Conservation (phyloP, 23 red algal species). For the Gracilaria domingensis region DNA sequence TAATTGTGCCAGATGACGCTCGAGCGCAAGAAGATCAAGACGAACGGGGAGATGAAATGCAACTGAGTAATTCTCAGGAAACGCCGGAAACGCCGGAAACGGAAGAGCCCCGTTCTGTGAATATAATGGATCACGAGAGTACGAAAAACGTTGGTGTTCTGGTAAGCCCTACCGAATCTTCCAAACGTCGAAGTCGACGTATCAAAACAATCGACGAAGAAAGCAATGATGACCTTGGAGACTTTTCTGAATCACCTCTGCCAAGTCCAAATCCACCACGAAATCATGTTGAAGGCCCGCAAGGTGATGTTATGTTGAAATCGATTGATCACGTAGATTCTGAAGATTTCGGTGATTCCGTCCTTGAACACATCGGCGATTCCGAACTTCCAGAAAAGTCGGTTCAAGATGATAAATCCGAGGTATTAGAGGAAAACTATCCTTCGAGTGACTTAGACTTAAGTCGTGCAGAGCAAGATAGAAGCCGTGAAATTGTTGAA, state of each 20-base stretch:
- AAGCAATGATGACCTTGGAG: background rate
- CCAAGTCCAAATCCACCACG: conserved; percentile 4
- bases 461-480: background rate
- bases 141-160: background rate
- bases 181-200: background rate
- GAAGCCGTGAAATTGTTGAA: background rate
- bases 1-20: background rate
- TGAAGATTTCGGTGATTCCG: background rate
- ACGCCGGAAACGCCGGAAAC: no score
- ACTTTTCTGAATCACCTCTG: conserved; percentile 26
- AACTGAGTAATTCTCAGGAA: background rate
- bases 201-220: background rate
- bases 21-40: background rate
- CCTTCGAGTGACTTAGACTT: background rate
- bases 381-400: background rate
- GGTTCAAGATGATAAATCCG: background rate
- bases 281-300: background rate
- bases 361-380: background rate
- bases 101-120: no score
- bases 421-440: background rate
- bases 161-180: background rate
- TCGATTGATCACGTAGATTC: background rate
- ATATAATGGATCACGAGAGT: background rate
- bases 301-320: background rate
- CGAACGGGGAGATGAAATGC: background rate